Base-by-base conservation (phyloP, 2,329 filamentous ascomycete species). In the Sarocladiaceae sp. region DNA sequence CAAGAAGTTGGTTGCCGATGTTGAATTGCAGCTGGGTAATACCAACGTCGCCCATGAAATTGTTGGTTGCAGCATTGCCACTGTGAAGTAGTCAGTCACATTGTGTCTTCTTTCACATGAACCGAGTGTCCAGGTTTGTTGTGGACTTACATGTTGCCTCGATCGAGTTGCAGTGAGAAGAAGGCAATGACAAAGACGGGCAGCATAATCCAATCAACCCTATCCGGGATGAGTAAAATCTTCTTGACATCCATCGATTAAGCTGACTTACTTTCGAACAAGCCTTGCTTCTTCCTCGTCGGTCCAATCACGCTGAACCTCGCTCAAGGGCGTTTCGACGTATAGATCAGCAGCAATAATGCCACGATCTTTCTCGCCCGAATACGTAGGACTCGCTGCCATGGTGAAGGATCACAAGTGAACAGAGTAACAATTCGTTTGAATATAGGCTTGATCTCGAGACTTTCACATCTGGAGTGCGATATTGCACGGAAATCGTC, bases 11-110 rank as follows among this genome's bases (percentile, higher is more conserved):
- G 12, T 71, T 67, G 4, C 73, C 73, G 31, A 74, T 62, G 28
- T 76, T 77, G 58, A 75, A 68, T 53, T 76, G 69, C 53, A 75
- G 70, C 8, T 72, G 72, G 2, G 66, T 71, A 55, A 77, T 70
- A 7, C 65, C 61, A 12, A 77, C 65, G 55, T 77, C 74, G 26
- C 65, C 57, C 12, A 74, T 68, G 53, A 77, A 71, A 54, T 74
- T 75, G 1, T 55, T 52, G n/a, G 71, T 74, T 28, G 74, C 57
- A 10, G 72, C 72, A 29, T 71, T 44, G 11, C 23, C 40, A 26
- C 40, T 44, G 53, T 8, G n/a, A n/a, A n/a, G n/a, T n/a, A n/a
- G n/a, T n/a, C n/a, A n/a, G n/a, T n/a, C n/a, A n/a, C n/a, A n/a
- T n/a, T n/a, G n/a, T n/a, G n/a, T n/a, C n/a, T n/a, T n/a, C n/a